Base-by-base conservation (phyloP, 2,329 filamentous ascomycete species). In the Sporothrix variecibatus region DNA sequence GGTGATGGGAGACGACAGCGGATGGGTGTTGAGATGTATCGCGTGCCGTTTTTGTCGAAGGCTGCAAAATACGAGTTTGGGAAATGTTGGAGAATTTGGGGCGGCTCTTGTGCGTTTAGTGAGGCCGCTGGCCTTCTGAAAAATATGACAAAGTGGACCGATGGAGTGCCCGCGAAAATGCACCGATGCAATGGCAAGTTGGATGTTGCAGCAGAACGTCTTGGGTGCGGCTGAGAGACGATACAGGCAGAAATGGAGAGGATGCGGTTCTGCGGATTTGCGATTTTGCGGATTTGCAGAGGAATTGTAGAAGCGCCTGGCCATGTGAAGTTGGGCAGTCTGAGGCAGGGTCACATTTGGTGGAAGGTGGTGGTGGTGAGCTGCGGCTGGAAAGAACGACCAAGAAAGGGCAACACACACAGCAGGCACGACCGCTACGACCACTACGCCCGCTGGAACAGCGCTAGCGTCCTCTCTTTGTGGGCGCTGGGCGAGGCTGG, bases 401-500 rank as follows among this genome's bases (percentile, higher is more conserved):
- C 9, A 15, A 8, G 6, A 43, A 11, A 11, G 12, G 40, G 40
- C 43, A 49, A 12, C 15, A 15, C 43, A 4, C 15, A 49, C 11
- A 20, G 43, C 43, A 49, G 49, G 69, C 49, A 71, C 53, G 9
- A 34, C 49, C 20, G 31, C 31, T 51, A 9, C n/a, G 64, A 17
- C 38, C n/a, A 43, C 26, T 49, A 40, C 43, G 40, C 2, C 64
- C 20, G 38, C 51, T 23, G 31, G 62, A 62, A 67, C 51, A 58
- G 43, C 40, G 26, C 60, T 68, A 70, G 31, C 23, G 51, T 8
- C 70, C 23, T 12, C 70, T 46, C 43, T 34, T 58, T 70, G 34
- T 65, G 20, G 1, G 53, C 20, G 58, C n/a, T 65, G 31, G 65
- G 70, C 74, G 31, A 73, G 74, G 74, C 72, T 75, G 74, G 72